Conservation (phyloP, 441 rosid species). For the Aquilaria agallochum region DNA sequence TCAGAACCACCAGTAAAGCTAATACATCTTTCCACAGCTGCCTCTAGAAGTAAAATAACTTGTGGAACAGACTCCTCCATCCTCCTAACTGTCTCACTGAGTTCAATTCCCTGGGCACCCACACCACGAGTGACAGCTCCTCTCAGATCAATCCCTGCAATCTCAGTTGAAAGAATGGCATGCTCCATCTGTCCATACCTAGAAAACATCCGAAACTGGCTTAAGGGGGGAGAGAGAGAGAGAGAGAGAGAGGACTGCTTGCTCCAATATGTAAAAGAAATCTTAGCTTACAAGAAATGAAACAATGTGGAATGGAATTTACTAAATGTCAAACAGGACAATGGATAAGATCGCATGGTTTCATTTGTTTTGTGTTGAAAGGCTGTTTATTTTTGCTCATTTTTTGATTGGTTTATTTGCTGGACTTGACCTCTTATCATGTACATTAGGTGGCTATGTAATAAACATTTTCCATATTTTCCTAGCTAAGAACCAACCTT, state of each 20-base stretch:
- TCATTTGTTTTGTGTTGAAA: too few species aligned
- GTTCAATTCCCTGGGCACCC: slow-evolving; percentile 98
- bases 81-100: slow-evolving; percentile 95
- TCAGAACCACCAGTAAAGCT: slow-evolving; percentile 97
- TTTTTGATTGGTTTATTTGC: too few species aligned
- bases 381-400: too few species aligned
- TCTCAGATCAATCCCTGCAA: slow-evolving; percentile 86
- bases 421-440: not conserved
- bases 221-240: too few species aligned
- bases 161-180: slow-evolving; percentile 85
- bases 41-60: slow-evolving; percentile 90
- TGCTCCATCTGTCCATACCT: slow-evolving; percentile 98
- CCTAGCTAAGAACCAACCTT: slow-evolving; percentile 45
- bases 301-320: too few species aligned
- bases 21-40: slow-evolving; percentile 92
- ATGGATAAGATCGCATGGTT: too few species aligned
- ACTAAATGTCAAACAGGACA: too few species aligned
- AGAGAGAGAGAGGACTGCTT: not conserved
- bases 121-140: slow-evolving; percentile 98
- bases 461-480: too few species aligned
- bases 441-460: too few species aligned
- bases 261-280: not conserved
- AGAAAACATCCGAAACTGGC: slow-evolving; percentile 16
- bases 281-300: too few species aligned
- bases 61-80: slow-evolving; percentile 99